phyloP scores from a whole-genome alignment of 176 grass and related monocot genomes.

The Saccharum spontaneum region DNA sequence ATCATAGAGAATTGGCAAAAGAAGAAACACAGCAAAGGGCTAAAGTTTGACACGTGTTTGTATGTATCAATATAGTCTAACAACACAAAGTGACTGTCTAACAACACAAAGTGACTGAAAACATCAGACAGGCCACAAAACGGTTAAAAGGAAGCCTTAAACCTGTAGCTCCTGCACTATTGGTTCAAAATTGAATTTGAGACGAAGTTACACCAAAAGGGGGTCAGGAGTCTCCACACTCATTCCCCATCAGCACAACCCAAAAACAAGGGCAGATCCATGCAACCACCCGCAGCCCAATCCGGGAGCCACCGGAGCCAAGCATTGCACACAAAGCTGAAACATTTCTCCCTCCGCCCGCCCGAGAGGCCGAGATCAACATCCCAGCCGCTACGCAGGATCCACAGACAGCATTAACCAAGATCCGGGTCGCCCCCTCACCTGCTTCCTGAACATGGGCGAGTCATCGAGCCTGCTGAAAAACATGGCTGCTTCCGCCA shows the following conservation, averaged over 20 bases:
- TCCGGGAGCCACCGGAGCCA: conserved; percentile 1
- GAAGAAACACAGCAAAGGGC: not conserved
- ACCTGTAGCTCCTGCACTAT: not conserved
- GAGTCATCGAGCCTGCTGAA: conserved; percentile 98
- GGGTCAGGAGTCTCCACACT: not conserved
- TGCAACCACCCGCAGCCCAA: not conserved
- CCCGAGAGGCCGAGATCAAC: conserved; percentile 12
- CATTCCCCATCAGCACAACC: not conserved
- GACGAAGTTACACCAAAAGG: not conserved
- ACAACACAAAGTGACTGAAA: not conserved
- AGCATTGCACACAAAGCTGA: conserved; percentile 36
- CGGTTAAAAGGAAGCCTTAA: not conserved
- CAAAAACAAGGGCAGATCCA: conserved; percentile 26
- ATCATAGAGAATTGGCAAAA: not conserved
- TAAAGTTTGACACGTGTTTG: not conserved
- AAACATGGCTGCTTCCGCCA: conserved; percentile 58
- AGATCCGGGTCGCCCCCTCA: conserved; percentile 41
- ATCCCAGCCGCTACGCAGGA: not conserved
- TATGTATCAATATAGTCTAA: not conserved
- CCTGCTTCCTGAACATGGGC: conserved; percentile 99
- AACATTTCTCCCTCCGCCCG: not conserved
- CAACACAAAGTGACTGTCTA: not conserved
- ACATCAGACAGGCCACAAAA: not conserved
- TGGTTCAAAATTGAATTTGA: not conserved
- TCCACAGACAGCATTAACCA: not conserved